These are phyloP conservation scores for Monilinia aucupariae DNA, from an alignment of 2,329 filamentous ascomycete genomes.

Conservation along the genomic window DNA sequence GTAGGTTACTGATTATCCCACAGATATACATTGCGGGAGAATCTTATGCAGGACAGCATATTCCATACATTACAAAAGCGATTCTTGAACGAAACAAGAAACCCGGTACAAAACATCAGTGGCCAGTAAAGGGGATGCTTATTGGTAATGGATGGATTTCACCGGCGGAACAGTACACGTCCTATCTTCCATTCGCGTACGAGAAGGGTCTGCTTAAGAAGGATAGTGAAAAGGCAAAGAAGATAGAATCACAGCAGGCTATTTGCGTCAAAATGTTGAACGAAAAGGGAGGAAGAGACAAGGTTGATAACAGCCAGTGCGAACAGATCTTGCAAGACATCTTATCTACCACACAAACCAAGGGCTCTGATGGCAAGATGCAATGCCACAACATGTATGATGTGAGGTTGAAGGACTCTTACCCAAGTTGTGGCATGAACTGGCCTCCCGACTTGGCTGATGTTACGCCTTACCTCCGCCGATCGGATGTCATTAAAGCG, in stretches of 20 bases:
- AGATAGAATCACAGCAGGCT: constrained; percentile 63
- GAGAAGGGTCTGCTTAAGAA: constrained; percentile 66
- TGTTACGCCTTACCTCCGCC: constrained; percentile 79
- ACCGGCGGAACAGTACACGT: constrained; percentile 79
- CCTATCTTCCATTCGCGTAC: constrained; percentile 79
- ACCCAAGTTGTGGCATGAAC: constrained; percentile 88
- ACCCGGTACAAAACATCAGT: constrained; percentile 45
- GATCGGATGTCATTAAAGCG: constrained; percentile 69
- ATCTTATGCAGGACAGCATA: constrained; percentile 94
- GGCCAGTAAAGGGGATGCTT: constrained; percentile 78
- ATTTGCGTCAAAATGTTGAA: constrained; percentile 60
- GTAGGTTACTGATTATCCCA: constrained; percentile 24
- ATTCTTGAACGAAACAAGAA: constrained; percentile 82
- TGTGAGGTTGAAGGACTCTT: constrained; percentile 73
- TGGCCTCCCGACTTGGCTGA: constrained; percentile 83
- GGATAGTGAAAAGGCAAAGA: constrained; percentile 56
- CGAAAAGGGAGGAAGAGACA: constrained; percentile 50
- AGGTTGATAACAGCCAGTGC: constrained; percentile 66
- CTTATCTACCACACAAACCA: constrained; percentile 57
- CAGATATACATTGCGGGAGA: constrained; percentile 93
- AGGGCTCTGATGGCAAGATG: constrained; percentile 44
- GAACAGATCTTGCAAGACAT: constrained; percentile 72
- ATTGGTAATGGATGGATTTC: constrained; percentile 99
- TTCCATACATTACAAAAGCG: constrained; percentile 90
- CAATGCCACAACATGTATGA: constrained; percentile 97